These are phyloP conservation scores for Ascosphaera apis DNA, from an alignment of 2,329 filamentous ascomycete genomes.

Conservation along the genomic window DNA sequence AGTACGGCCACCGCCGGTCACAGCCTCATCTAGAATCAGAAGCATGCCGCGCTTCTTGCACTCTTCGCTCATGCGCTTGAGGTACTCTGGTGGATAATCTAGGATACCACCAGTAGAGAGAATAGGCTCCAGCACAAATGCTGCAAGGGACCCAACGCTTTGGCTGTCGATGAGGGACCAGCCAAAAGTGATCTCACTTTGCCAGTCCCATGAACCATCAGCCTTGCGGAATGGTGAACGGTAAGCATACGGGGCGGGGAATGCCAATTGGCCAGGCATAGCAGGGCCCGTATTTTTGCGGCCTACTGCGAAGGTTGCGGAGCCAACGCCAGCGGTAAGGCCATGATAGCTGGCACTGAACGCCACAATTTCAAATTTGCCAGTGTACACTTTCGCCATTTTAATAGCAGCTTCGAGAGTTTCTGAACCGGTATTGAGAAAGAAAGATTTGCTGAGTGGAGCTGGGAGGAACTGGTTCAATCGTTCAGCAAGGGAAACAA, in stretches of 20 bases:
- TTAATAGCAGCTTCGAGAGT: conserved; percentile 40
- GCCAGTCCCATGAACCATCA: conserved; percentile 42
- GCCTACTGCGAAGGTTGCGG: conserved; percentile 31
- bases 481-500: conserved; percentile 30
- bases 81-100: conserved; percentile 34
- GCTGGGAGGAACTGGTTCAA: conserved; percentile 26
- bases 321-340: conserved; percentile 29
- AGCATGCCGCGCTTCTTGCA: conserved; percentile 33
- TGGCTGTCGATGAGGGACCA: conserved; percentile 37
- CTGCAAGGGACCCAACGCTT: conserved; percentile 37
- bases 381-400: conserved; percentile 39
- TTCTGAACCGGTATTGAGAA: conserved; percentile 34
- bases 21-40: conserved; percentile 36
- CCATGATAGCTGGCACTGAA: conserved; percentile 38
- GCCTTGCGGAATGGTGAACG: conserved; percentile 35
- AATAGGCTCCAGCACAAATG: conserved; percentile 39
- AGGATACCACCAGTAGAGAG: conserved; percentile 36
- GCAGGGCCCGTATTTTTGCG: conserved; percentile 23
- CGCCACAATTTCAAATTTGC: conserved; percentile 41
- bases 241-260: conserved; percentile 38
- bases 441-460: conserved; percentile 30
- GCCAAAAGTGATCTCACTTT: conserved; percentile 38
- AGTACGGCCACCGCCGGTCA: conserved; percentile 33
- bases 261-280: conserved; percentile 33
- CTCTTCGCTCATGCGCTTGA: conserved; percentile 30